A percentile compares a stretch with the other conserved stretches of the same genome.
Evolutionary conservation across 1,284 basidiomycete genomes (phyloP).

Genomic region (Sporisorium exsertum): DNA sequence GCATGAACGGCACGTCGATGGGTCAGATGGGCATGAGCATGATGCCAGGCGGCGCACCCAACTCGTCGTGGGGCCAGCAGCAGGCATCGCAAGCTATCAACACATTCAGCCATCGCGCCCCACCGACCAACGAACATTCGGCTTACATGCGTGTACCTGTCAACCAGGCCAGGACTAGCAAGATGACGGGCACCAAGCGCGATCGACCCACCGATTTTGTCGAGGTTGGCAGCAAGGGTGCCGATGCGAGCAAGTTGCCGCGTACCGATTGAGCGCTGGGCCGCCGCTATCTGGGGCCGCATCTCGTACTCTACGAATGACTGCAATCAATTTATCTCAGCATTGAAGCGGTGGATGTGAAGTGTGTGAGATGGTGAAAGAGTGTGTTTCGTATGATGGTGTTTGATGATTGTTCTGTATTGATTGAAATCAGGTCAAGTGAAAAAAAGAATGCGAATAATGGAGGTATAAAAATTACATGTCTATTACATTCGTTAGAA

Average conservation of each 20-base stretch:
- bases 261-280: conserved; percentile 19
- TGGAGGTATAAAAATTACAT: conserved; percentile 1
- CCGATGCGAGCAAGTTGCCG: conserved; percentile 35
- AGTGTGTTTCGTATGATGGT: too few species aligned
- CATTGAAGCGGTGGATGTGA: not conserved
- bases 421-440: not conserved
- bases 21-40: conserved; percentile 44
- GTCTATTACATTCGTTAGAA: not conserved
- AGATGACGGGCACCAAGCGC: conserved; percentile 32
- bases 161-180: conserved; percentile 28
- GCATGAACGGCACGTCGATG: conserved; percentile 26
- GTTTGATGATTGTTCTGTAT: not conserved
- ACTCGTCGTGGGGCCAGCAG: conserved; percentile 41
- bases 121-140: conserved; percentile 44
- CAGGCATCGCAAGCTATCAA: conserved; percentile 33
- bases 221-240: conserved; percentile 42
- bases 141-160: conserved; percentile 52
- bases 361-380: not conserved
- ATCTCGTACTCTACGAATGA: not conserved
- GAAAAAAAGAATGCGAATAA: not conserved
- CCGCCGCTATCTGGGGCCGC: not conserved
- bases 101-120: conserved; percentile 33
- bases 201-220: conserved; percentile 57
- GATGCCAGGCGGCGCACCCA: conserved; percentile 21
- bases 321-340: not conserved